Percentiles rank a stretch among this genome's conserved stretches.
phyloP scores from a whole-genome alignment of 1,139 yeast species.

The Kurtzmaniella natalensis region DNA sequence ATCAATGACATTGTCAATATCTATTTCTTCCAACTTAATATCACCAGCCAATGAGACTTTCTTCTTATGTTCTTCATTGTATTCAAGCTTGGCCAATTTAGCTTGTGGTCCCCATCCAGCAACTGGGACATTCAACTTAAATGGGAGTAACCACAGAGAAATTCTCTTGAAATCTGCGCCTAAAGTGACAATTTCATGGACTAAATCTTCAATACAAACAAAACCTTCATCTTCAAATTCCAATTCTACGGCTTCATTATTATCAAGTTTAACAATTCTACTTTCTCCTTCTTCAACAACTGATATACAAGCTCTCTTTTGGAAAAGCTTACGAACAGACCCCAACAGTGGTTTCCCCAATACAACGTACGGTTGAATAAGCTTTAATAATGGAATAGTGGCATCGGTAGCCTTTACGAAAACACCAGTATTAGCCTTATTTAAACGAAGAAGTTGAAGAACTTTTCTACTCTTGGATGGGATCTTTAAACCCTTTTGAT shows the following conservation, averaged over 20 bases:
- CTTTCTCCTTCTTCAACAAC: conserved; percentile 27
- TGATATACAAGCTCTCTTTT: conserved; percentile 65
- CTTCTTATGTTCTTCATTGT: conserved; percentile 40
- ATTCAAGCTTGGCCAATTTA: conserved; percentile 47
- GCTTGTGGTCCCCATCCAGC: conserved; percentile 68
- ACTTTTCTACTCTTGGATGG: conserved; percentile 64
- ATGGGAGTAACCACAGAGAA: conserved; percentile 63
- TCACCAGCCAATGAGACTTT: conserved; percentile 57
- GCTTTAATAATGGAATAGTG: conserved; percentile 55
- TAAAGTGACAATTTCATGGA: conserved; percentile 60
- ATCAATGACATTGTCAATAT: conserved; percentile 61
- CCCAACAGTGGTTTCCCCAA: conserved; percentile 69
- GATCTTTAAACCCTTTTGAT: conserved; percentile 53
- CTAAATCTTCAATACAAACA: conserved; percentile 74
- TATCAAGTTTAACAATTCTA: conserved; percentile 49
- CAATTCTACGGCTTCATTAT: conserved; percentile 72
- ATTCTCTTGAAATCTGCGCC: conserved; percentile 61
- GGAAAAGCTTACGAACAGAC: conserved; percentile 67
- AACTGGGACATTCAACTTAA: conserved; percentile 63
- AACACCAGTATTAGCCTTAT: conserved; percentile 61
- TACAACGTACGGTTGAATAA: conserved; percentile 68
- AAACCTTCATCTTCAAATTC: conserved; percentile 64
- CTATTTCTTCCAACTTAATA: conserved; percentile 63
- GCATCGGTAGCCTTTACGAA: conserved; percentile 58
- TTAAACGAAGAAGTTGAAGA: conserved; percentile 54